These are phyloP conservation scores for Trametes cinnabarina DNA, from an alignment of 768 basidiomycete genomes.

Conservation along the genomic window DNA sequence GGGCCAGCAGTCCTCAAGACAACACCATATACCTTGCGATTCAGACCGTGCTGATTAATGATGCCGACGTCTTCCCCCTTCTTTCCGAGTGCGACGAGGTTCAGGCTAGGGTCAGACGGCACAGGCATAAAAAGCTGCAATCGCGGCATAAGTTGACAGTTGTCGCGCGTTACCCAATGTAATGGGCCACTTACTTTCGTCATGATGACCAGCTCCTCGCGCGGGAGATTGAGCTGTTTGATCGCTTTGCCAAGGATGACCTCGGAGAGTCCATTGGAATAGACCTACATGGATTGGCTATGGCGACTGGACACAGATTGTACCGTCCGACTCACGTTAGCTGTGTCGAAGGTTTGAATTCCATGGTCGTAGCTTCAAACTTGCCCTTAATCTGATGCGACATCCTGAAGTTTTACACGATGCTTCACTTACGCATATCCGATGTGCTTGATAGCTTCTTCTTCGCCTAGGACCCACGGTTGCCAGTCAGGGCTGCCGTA, in stretches of 20 bases:
- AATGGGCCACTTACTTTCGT: slow-evolving; percentile 38
- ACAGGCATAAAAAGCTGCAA: slow-evolving; percentile 21
- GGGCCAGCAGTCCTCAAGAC: not conserved
- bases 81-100: slow-evolving; percentile 2
- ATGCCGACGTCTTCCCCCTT: slow-evolving; percentile 39
- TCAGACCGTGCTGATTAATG: slow-evolving; percentile 47
- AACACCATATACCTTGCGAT: slow-evolving; percentile 36
- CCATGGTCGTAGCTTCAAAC: slow-evolving; percentile 33
- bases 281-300: too few relatives aligned
- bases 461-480: slow-evolving; percentile 38
- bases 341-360: slow-evolving; percentile 37
- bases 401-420: too few relatives aligned
- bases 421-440: slow-evolving; percentile 35
- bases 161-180: slow-evolving; percentile 14
- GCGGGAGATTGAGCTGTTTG: slow-evolving; percentile 42
- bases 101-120: slow-evolving; percentile 4
- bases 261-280: slow-evolving; percentile 40
- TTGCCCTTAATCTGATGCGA: not conserved
- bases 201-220: slow-evolving; percentile 46
- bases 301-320: not conserved
- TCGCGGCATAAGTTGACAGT: not conserved
- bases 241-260: slow-evolving; percentile 44
- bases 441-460: slow-evolving; percentile 37
- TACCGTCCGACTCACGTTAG: slow-evolving; percentile 22
- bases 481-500: slow-evolving; percentile 31